A percentile compares a stretch with the other conserved stretches of the same genome.
Evolutionary conservation across 345 rosid species (phyloP).

Genomic region (Populus davidiana): DNA sequence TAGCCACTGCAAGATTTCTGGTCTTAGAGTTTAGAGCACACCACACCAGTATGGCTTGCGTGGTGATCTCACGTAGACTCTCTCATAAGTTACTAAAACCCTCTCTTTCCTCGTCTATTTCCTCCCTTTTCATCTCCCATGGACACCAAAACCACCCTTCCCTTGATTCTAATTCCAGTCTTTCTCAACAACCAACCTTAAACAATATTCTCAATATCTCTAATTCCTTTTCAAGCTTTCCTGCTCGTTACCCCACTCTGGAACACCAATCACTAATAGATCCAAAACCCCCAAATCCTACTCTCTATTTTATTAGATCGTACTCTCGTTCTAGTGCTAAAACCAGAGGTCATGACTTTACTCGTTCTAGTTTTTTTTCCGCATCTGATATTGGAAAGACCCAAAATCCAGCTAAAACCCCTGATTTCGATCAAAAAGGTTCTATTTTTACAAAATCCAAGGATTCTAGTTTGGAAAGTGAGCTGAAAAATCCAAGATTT

Average conservation of each 20-base stretch:
- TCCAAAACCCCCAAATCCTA: too few species aligned
- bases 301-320: too few species aligned
- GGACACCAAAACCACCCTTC: not conserved
- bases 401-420: not conserved
- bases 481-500: not conserved
- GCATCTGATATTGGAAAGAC: not conserved
- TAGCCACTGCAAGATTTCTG: not conserved
- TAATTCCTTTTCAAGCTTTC: too few species aligned
- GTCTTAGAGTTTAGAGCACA: too few species aligned
- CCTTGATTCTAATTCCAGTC: not conserved
- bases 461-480: conserved; percentile 12
- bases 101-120: not conserved
- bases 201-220: not conserved
- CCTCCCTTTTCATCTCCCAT: not conserved
- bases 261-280: too few species aligned
- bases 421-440: not conserved
- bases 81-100: not conserved
- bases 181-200: not conserved
- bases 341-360: not conserved
- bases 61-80: conserved; percentile 1
- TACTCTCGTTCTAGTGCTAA: too few species aligned
- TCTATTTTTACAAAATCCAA: not conserved
- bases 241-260: too few species aligned
- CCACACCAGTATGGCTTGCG: not conserved
- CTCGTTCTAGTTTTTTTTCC: not conserved